These are phyloP conservation scores for Mycena epipterygia DNA, from an alignment of 768 basidiomycete species.

Conservation along the genomic window DNA sequence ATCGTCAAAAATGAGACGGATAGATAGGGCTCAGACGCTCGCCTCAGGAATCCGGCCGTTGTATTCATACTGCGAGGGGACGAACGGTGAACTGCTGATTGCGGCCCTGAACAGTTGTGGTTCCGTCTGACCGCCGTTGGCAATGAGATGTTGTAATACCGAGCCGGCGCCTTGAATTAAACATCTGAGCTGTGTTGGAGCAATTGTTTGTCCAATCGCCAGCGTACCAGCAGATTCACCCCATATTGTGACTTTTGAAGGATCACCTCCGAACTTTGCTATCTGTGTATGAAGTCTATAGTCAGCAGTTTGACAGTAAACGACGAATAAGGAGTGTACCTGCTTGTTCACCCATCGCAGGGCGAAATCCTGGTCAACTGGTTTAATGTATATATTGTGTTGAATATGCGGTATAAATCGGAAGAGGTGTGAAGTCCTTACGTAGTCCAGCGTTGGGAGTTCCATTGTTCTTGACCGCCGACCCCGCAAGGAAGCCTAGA, in stretches of 20 bases:
- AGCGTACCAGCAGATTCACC: slow-evolving; percentile 41
- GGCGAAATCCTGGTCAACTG: slow-evolving; percentile 47
- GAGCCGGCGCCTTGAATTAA: slow-evolving; percentile 51
- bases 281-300: slow-evolving; percentile 18
- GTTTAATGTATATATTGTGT: neutral
- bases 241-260: slow-evolving; percentile 42
- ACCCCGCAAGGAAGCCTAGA: slow-evolving; percentile 46
- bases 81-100: slow-evolving; percentile 48
- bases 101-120: too few species aligned
- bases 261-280: slow-evolving; percentile 34
- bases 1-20: neutral
- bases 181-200: neutral
- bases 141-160: slow-evolving; percentile 46
- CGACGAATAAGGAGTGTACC: too few species aligned
- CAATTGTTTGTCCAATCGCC: neutral
- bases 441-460: slow-evolving; percentile 45
- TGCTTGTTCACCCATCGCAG: slow-evolving; percentile 47
- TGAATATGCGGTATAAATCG: neutral
- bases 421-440: neutral
- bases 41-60: slow-evolving; percentile 45
- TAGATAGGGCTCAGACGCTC: neutral
- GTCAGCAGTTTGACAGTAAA: neutral
- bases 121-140: too few species aligned
- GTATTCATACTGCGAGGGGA: slow-evolving; percentile 49
- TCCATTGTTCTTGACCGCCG: slow-evolving; percentile 41